These are phyloP conservation scores for Stygiomarasmius scandens DNA, from an alignment of 1,284 basidiomycete species.

Conservation along the genomic window DNA sequence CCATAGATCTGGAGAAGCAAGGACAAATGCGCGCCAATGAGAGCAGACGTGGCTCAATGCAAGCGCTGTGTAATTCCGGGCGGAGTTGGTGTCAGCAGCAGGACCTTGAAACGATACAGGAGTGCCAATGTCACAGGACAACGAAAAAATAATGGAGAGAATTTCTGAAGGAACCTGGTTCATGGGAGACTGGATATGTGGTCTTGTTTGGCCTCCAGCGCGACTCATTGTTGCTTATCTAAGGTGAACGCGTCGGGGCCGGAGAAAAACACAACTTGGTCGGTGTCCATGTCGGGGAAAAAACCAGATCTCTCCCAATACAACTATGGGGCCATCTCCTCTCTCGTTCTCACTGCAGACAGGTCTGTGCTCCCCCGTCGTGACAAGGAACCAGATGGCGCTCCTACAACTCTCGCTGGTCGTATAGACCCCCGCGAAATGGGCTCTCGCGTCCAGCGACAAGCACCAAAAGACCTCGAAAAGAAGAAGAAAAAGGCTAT, in stretches of 20 bases:
- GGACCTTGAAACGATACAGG: neutral
- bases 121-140: neutral
- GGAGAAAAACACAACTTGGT: too few relatives aligned
- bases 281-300: conserved; percentile 31
- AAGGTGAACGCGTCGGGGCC: too few relatives aligned
- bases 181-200: too few relatives aligned
- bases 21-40: neutral
- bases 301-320: conserved; percentile 83
- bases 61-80: neutral
- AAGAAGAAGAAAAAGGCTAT: conserved; percentile 91
- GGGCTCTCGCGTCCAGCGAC: conserved; percentile 88
- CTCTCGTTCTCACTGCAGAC: conserved; percentile 84
- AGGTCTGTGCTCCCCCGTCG: conserved; percentile 74
- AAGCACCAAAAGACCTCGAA: conserved; percentile 89
- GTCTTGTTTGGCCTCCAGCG: too few relatives aligned
- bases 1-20: neutral
- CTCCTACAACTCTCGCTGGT: conserved; percentile 90
- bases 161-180: neutral
- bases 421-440: conserved; percentile 91
- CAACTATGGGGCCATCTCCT: conserved; percentile 90
- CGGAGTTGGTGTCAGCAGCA: neutral
- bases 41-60: neutral
- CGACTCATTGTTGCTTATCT: too few relatives aligned
- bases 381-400: conserved; percentile 95
- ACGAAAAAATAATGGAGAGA: neutral